phyloP scores from a whole-genome alignment of 306 rosid genomes.

The Trifolium pratense region DNA sequence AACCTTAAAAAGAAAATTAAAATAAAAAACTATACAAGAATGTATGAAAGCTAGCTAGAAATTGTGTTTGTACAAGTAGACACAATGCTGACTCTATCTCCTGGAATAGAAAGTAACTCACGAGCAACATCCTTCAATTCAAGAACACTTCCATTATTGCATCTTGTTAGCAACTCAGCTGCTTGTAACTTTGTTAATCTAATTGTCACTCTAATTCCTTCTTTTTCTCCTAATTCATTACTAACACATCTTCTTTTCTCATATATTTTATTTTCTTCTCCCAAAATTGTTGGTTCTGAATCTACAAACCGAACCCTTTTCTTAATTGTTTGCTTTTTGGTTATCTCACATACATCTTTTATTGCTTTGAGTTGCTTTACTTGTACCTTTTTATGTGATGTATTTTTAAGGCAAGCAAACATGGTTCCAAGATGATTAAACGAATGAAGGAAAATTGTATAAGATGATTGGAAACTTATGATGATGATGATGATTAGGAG shows the following conservation, averaged over 20 bases:
- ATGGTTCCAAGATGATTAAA: too few species aligned
- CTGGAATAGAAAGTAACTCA: constrained; percentile 50
- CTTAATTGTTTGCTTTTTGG: constrained; percentile 42
- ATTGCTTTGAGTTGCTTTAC: constrained; percentile 1
- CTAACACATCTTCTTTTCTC: neutral
- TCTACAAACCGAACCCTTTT: constrained; percentile 38
- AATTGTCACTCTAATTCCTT: constrained; percentile 57
- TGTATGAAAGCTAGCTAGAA: neutral
- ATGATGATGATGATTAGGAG: neutral
- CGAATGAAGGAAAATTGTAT: too few species aligned
- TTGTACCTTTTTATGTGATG: constrained; percentile 25
- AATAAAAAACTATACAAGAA: neutral
- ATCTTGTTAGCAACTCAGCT: constrained; percentile 53
- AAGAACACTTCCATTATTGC: constrained; percentile 63
- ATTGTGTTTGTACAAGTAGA: neutral
- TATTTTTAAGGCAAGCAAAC: constrained; percentile 35
- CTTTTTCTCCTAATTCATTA: constrained; percentile 26
- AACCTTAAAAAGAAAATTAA: neutral
- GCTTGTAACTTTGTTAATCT: constrained; percentile 79
- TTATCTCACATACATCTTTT: constrained; percentile 45
- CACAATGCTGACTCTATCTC: constrained; percentile 36
- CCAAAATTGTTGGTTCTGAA: constrained; percentile 50
- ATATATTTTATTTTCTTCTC: constrained; percentile 40
- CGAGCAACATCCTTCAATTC: constrained; percentile 59
- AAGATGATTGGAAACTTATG: neutral